These are phyloP conservation scores for Scedosporium dehoogii DNA, from an alignment of 2,329 filamentous ascomycete species.

Conservation along the genomic window DNA sequence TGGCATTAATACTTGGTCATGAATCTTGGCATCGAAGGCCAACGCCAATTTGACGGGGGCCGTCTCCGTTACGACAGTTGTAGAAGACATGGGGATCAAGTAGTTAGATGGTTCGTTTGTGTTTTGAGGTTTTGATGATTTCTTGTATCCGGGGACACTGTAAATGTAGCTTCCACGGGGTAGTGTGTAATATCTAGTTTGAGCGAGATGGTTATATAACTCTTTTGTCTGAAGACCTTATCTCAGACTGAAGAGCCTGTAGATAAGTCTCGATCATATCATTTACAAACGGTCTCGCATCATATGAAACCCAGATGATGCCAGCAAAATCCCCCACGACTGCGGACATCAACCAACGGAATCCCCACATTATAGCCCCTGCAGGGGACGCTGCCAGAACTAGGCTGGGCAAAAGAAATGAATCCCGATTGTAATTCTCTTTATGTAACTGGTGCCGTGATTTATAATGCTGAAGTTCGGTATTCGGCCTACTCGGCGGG, in stretches of 20 bases:
- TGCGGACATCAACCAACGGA: not conserved
- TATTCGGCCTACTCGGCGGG: not conserved
- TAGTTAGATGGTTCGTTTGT: not conserved
- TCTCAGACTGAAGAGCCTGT: not conserved
- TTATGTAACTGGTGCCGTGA: not conserved
- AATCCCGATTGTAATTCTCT: not conserved
- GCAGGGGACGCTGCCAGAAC: not conserved
- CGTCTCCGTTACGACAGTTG: not conserved
- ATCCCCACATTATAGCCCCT: not conserved
- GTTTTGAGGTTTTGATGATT: not conserved
- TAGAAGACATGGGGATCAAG: not conserved
- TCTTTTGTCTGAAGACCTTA: not conserved
- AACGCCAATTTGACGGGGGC: not conserved
- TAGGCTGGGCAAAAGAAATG: not conserved
- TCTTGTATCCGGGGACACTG: too few species aligned
- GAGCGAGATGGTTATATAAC: too few species aligned
- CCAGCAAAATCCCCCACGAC: not conserved
- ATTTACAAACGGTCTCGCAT: not conserved
- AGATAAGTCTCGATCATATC: not conserved
- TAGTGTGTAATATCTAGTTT: too few species aligned
- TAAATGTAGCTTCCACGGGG: too few species aligned
- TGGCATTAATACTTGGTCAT: not conserved
- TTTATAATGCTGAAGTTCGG: not conserved
- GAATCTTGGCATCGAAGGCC: constrained; percentile 2
- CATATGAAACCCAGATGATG: not conserved